Conservation (phyloP, 768 basidiomycete genomes). For the Bullera alba region DNA sequence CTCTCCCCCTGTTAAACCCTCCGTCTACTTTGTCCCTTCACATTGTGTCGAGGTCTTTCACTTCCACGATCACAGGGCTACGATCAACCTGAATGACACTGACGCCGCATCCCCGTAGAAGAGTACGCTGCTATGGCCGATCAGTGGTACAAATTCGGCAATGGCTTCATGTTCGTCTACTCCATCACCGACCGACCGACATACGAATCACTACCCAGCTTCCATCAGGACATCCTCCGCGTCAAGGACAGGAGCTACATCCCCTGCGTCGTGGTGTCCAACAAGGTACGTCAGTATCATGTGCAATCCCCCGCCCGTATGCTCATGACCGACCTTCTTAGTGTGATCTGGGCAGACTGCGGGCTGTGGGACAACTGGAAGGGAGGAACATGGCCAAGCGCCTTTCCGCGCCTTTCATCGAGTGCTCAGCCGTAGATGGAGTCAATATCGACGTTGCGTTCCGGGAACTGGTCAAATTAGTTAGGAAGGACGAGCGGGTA, state of each 20-base stretch:
- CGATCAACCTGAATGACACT: not conserved
- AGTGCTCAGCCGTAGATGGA: slow-evolving; percentile 50
- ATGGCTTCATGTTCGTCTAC: slow-evolving; percentile 53
- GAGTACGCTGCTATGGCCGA: slow-evolving; percentile 45
- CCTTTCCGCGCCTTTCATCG: slow-evolving; percentile 48
- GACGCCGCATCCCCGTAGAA: slow-evolving; percentile 10
- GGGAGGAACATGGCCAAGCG: slow-evolving; percentile 41
- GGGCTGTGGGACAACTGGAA: slow-evolving; percentile 36
- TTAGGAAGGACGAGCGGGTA: slow-evolving; percentile 49
- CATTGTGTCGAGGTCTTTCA: no score
- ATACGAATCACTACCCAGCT: slow-evolving; percentile 49
- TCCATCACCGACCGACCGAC: slow-evolving; percentile 50
- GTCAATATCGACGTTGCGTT: slow-evolving; percentile 52
- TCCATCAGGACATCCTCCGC: slow-evolving; percentile 50
- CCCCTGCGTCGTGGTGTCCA: slow-evolving; percentile 51
- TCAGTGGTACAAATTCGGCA: slow-evolving; percentile 47
- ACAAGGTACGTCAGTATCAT: slow-evolving; percentile 42
- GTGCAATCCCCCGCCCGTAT: not conserved
- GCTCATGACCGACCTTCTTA: not conserved
- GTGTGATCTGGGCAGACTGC: slow-evolving; percentile 29
- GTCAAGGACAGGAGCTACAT: slow-evolving; percentile 50
- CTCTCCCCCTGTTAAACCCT: no score
- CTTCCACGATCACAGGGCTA: not conserved
- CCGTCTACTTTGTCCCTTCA: no score
- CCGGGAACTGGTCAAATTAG: slow-evolving; percentile 47